These are phyloP conservation scores for Ustilago hordei DNA, from an alignment of 1,284 basidiomycete genomes.

Conservation along the genomic window DNA sequence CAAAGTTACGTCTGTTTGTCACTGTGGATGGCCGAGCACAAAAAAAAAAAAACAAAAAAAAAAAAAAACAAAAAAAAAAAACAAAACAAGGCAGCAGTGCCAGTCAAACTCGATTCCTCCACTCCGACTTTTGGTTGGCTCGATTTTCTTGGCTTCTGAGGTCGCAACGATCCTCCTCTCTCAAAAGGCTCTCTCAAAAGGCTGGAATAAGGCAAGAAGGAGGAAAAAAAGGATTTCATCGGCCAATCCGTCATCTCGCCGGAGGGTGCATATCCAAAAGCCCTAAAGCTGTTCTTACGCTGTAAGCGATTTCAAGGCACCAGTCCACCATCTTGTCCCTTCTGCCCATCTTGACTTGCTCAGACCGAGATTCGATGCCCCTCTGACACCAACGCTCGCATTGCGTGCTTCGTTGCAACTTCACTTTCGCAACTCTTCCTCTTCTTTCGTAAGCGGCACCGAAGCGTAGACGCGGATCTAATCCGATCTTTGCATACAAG, in stretches of 20 bases:
- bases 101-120: background rate
- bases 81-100: background rate
- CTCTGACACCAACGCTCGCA: background rate
- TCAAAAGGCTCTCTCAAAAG: background rate
- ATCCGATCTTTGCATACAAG: background rate
- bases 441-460: background rate
- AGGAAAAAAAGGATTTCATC: conserved; percentile 5
- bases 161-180: too few relatives aligned
- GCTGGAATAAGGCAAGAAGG: conserved; percentile 7
- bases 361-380: too few relatives aligned
- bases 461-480: background rate
- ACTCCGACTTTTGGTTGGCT: background rate
- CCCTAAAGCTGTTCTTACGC: background rate
- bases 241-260: conserved; percentile 27
- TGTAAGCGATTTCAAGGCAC: background rate
- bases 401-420: background rate
- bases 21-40: background rate
- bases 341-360: background rate
- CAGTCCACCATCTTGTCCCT: background rate
- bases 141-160: too few relatives aligned
- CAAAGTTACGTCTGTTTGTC: background rate
- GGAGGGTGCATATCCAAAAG: conserved; percentile 16
- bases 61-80: background rate
- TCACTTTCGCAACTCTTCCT: background rate
- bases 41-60: background rate